Conservation (phyloP, 441 rosid genomes). For the Capsella rubella region DNA sequence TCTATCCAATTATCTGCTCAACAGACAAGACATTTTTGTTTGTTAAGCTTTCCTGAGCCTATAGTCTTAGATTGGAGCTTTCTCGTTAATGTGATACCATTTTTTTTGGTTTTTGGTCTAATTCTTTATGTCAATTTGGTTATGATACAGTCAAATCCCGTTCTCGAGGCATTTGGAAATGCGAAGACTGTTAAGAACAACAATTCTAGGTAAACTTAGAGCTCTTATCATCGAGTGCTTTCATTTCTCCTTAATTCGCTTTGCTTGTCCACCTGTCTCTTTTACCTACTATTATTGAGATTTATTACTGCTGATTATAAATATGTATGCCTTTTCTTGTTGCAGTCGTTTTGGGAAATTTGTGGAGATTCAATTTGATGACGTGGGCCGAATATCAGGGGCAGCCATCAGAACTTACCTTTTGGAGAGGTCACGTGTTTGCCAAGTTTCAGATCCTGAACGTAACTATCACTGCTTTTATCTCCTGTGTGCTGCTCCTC, state of each 20-base stretch:
- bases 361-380: constrained; percentile 91
- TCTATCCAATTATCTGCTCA: constrained; percentile 18
- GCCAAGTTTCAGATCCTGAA: constrained; percentile 92
- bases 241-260: constrained; percentile 21
- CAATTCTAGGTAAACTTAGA: constrained; percentile 77
- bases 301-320: neutral
- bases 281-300: neutral
- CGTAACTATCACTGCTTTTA: constrained; percentile 96
- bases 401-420: constrained; percentile 97
- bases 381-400: constrained; percentile 87
- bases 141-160: constrained; percentile 91
- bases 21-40: neutral
- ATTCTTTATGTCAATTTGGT: constrained; percentile 44
- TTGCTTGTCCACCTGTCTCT: constrained; percentile 23
- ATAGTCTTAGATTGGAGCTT: constrained; percentile 22
- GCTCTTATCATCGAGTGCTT: constrained; percentile 10
- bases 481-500: constrained; percentile 91
- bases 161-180: constrained; percentile 97
- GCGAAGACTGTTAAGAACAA: constrained; percentile 94
- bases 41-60: constrained; percentile 21
- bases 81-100: constrained; percentile 23
- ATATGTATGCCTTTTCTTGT: constrained; percentile 33
- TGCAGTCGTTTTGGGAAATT: constrained; percentile 96
- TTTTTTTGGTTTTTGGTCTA: constrained; percentile 37
- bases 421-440: constrained; percentile 93